Evolutionary conservation across 2,329 filamentous ascomycete genomes (phyloP), one percentile per base, ranked within the genome.

Genomic region (Ramichloridium luteum): DNA sequence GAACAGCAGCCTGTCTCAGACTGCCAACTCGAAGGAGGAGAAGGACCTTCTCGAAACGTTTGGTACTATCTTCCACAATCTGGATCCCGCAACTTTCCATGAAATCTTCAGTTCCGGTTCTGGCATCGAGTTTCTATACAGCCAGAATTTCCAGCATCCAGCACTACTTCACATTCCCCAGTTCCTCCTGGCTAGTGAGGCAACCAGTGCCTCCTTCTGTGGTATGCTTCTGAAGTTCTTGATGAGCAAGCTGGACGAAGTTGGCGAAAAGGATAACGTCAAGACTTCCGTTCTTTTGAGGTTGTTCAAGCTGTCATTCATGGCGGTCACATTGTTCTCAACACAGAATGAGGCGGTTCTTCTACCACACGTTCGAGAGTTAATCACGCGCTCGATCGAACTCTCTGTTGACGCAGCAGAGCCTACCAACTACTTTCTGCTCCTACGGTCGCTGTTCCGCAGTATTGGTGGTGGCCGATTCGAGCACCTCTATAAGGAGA

Each of bases 381-480:
- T 99, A 42, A 84, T 98, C 39, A 94, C 88, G 9, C 86, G 93
- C 57, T 96, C 88, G 6, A 94, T 99, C 40, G 84, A 96, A 57
- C 65, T 96, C 22, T 94, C 88, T 1, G 93, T 90, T 5, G 92
- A 80, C 36, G 92, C 90, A 0, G 85, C 94, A 48, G 88, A 96
- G 53, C 92, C 92, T 0, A 93, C 94, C 72, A 98, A 99, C 56
- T 98, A 98, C 59, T 99, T 98, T 58, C 68, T 94, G 8, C 70
- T 99, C 2, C 65, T 99, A 23, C 72, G 90, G 18, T 94, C 86
- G 0, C 64, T 99, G 2, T 99, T 99, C 56, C 67, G 90, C 35
- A 96, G 88, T 53, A 99, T 99, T 32, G 90, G 90, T 13, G 92
- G 90, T 30, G 92, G 90, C 5, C 80, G 93, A 40, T 99, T 98